A percentile compares a stretch with the other conserved stretches of the same genome.
Evolutionary conservation across 768 basidiomycete species (phyloP).

Genomic region (Leccinellum albellum): DNA sequence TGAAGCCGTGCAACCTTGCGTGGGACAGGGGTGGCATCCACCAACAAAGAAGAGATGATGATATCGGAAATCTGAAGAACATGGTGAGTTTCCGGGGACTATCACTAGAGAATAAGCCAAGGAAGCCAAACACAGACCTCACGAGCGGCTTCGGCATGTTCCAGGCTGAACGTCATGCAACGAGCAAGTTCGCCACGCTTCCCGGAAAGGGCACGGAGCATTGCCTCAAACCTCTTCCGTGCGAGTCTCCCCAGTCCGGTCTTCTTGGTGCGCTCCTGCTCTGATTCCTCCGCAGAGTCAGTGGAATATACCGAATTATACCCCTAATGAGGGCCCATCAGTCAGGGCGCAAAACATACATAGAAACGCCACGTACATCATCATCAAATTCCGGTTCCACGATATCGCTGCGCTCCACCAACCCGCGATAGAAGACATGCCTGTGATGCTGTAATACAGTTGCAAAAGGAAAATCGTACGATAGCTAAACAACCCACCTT

Average conservation of each 20-base stretch:
- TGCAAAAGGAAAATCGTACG: constrained; percentile 1
- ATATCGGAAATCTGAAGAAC: constrained; percentile 75
- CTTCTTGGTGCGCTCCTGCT: constrained; percentile 77
- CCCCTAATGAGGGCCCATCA: constrained; percentile 46
- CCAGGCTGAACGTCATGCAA: constrained; percentile 96
- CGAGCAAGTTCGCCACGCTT: constrained; percentile 87
- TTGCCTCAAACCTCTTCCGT: constrained; percentile 80
- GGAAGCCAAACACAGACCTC: constrained; percentile 53
- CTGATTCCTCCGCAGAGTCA: constrained; percentile 92
- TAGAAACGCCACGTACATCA: constrained; percentile 46
- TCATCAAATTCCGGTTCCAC: constrained; percentile 76
- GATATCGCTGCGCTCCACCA: constrained; percentile 54
- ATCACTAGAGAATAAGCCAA: neutral
- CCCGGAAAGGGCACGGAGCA: constrained; percentile 84
- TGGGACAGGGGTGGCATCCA: constrained; percentile 94
- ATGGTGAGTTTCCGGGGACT: constrained; percentile 1
- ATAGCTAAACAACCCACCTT: constrained; percentile 39
- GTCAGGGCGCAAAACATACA: neutral
- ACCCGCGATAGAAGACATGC: constrained; percentile 65
- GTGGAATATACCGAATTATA: constrained; percentile 87
- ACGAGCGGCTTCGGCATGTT: constrained; percentile 92
- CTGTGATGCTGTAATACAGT: constrained; percentile 54
- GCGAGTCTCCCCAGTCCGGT: constrained; percentile 75
- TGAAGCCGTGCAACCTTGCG: constrained; percentile 94
- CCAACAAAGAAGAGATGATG: constrained; percentile 81